Conservation (phyloP, 345 rosid species). For the Raphanus sativus region DNA sequence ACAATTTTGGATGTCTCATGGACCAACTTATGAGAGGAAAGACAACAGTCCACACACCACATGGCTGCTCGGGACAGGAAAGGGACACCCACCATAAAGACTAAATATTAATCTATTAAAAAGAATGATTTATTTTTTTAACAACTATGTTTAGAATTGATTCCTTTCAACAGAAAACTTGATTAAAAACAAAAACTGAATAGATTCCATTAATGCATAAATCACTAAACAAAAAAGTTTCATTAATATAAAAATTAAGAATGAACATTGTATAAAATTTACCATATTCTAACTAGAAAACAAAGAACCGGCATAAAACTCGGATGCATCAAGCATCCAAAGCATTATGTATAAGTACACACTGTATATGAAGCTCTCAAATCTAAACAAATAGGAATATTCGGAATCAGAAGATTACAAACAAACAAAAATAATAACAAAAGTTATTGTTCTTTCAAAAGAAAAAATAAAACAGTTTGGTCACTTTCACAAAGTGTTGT, state of each 20-base stretch:
- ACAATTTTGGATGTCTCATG: neutral
- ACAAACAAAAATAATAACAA: constrained; percentile 24
- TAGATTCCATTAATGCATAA: neutral
- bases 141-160: neutral
- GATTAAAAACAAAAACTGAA: neutral
- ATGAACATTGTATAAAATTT: neutral
- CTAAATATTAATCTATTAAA: neutral
- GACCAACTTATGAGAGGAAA: neutral
- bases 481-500: constrained; percentile 10
- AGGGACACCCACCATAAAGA: constrained; percentile 16
- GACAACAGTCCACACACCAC: constrained; percentile 7
- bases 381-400: constrained; percentile 20
- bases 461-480: neutral
- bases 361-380: neutral
- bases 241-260: neutral
- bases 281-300: neutral
- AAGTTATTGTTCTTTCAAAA: constrained; percentile 2
- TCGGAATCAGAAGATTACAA: constrained; percentile 15
- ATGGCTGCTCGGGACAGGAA: constrained; percentile 24
- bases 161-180: constrained; percentile 7
- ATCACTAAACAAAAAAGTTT: neutral
- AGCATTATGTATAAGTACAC: neutral
- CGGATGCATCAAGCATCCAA: constrained; percentile 1
- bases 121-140: neutral
- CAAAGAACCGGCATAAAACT: neutral